Percentiles rank a stretch among this genome's conserved stretches.
phyloP scores from a whole-genome alignment of 1,284 basidiomycete genomes.

The Apiotrichum sp. region DNA sequence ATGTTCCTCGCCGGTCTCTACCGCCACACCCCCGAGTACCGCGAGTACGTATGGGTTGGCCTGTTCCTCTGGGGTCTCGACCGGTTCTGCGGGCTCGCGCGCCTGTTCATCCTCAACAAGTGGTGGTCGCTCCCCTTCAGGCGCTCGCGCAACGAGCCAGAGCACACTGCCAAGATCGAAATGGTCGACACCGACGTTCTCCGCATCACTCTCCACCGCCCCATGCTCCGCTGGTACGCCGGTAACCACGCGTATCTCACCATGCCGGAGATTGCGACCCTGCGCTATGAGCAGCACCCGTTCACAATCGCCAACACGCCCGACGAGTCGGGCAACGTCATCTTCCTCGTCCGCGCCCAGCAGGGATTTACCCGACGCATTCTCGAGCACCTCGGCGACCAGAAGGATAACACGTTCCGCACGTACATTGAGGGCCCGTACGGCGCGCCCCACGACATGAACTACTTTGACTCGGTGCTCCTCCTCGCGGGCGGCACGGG shows the following conservation, averaged over 20 bases:
- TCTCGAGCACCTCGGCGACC: constrained; percentile 15
- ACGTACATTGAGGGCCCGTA: constrained; percentile 43
- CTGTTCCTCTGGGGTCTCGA: constrained; percentile 58
- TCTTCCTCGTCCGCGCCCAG: constrained; percentile 15
- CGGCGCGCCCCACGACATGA: constrained; percentile 22
- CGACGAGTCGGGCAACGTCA: constrained; percentile 2
- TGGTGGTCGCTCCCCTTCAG: constrained; percentile 42
- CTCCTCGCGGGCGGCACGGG: constrained; percentile 43
- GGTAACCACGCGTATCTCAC: constrained; percentile 38
- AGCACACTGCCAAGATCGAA: constrained; percentile 45
- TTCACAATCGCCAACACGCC: constrained; percentile 36
- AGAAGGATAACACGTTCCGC: constrained; percentile 14
- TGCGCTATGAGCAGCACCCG: constrained; percentile 43
- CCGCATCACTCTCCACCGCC: constrained; percentile 11
- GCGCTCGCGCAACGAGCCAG: constrained; percentile 14
- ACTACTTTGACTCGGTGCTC: constrained; percentile 28
- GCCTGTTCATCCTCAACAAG: constrained; percentile 55
- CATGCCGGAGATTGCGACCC: constrained; percentile 32
- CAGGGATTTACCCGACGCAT: constrained; percentile 35
- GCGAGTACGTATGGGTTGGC: constrained; percentile 3
- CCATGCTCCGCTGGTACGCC: constrained; percentile 25
- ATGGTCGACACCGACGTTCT: constrained; percentile 50
- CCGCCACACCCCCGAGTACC: constrained; percentile 13
- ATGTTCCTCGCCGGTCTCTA: constrained; percentile 18
- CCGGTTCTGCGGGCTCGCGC: constrained; percentile 53